Evolutionary conservation across 1,139 yeast genomes (phyloP).

Genomic region (Nakaseomyces glabratus): DNA sequence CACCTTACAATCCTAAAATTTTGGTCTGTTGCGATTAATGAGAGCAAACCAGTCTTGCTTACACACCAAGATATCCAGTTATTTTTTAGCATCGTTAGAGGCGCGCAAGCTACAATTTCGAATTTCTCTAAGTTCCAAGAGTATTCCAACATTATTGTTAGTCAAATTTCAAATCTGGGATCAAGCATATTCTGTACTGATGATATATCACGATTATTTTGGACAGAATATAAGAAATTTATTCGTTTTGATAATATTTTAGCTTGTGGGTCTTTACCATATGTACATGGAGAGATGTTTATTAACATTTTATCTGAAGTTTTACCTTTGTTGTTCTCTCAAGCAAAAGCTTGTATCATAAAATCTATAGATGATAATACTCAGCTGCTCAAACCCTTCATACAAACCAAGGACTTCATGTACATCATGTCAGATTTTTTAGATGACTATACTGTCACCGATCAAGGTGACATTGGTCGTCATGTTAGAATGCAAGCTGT

Average conservation of each 20-base stretch:
- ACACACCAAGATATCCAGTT: no score
- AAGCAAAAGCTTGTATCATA: constrained; percentile 19
- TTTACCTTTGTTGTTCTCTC: constrained; percentile 14
- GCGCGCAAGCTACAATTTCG: no score
- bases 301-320: constrained; percentile 9
- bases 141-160: no score
- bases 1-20: no score
- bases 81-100: no score
- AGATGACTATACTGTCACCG: constrained; percentile 59
- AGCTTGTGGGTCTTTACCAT: constrained; percentile 20
- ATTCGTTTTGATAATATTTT: constrained; percentile 17
- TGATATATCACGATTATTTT: constrained; percentile 15
- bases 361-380: constrained; percentile 11
- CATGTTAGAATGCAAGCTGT: constrained; percentile 51
- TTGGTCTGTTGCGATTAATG: no score
- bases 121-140: no score
- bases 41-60: no score
- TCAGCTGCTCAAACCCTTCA: constrained; percentile 6
- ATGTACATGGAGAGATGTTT: constrained; percentile 11
- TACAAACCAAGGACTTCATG: constrained; percentile 7
- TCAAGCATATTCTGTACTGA: no score
- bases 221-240: constrained; percentile 16
- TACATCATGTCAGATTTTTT: constrained; percentile 30
- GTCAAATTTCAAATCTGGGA: no score
- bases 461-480: constrained; percentile 75